These are phyloP conservation scores for Geoglossum cookeanum DNA, from an alignment of 2,329 filamentous ascomycete species.

Conservation along the genomic window DNA sequence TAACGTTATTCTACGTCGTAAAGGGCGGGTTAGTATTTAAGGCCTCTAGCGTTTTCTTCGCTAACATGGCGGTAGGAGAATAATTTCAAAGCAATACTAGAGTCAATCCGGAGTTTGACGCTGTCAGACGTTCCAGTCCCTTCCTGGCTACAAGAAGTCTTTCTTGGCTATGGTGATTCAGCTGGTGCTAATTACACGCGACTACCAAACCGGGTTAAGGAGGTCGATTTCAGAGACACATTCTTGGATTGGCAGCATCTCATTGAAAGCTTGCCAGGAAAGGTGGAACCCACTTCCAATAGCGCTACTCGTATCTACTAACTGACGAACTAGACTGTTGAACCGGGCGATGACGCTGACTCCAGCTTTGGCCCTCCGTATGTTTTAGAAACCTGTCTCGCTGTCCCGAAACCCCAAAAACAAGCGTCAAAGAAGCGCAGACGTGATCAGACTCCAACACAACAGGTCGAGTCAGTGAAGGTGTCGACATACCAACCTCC, in stretches of 20 bases:
- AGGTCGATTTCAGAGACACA: conserved; percentile 79
- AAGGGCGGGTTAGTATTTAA: conserved; percentile 31
- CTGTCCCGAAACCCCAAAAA: conserved; percentile 32
- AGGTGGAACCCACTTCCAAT: conserved; percentile 14
- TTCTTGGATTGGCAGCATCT: conserved; percentile 94
- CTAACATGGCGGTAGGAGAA: conserved; percentile 40
- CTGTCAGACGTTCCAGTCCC: conserved; percentile 73
- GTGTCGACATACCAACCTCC: conserved; percentile 80
- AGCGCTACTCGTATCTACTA: neutral
- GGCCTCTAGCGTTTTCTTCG: neutral
- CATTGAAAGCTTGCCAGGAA: conserved; percentile 73
- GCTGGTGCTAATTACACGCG: conserved; percentile 72
- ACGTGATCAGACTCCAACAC: conserved; percentile 51
- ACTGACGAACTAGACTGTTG: conserved; percentile 34
- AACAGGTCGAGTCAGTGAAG: conserved; percentile 48
- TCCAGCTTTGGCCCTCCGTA: conserved; percentile 76
- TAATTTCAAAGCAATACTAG: conserved; percentile 86
- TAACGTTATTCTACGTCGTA: conserved; percentile 69
- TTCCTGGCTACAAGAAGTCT: conserved; percentile 88
- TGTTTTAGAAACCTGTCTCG: conserved; percentile 49
- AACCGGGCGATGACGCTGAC: conserved; percentile 51
- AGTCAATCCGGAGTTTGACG: conserved; percentile 74
- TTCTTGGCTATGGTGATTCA: conserved; percentile 91
- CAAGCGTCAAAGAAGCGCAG: conserved; percentile 65
- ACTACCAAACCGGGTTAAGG: conserved; percentile 56